Evolutionary conservation across 352 stramenopile genomes (phyloP).

Genomic region (Phytophthora sp.): DNA sequence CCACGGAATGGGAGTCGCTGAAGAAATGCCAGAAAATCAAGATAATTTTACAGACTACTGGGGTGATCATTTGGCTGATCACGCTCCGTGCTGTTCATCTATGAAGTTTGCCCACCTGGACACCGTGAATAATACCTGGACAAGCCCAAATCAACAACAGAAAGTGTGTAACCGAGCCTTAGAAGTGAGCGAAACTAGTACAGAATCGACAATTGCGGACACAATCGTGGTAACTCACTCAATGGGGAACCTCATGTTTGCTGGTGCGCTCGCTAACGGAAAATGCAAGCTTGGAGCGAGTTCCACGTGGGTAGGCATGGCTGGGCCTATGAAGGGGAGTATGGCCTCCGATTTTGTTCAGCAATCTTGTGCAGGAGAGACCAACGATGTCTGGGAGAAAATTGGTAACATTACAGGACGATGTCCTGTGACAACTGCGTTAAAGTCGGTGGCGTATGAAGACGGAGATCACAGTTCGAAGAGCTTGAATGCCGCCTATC

Average conservation of each 20-base stretch:
- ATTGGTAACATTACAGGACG: slow-evolving; percentile 20
- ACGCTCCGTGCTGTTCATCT: slow-evolving; percentile 24
- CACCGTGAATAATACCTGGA: slow-evolving; percentile 23
- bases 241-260: slow-evolving; percentile 30
- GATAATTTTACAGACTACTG: slow-evolving; percentile 19
- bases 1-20: slow-evolving; percentile 16
- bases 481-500: slow-evolving; percentile 24
- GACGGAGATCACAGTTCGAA: slow-evolving; percentile 18
- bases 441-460: slow-evolving; percentile 42
- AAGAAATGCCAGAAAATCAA: slow-evolving; percentile 10
- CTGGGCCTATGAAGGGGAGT: slow-evolving; percentile 21
- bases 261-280: slow-evolving; percentile 22
- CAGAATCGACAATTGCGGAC: slow-evolving; percentile 5
- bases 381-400: slow-evolving; percentile 10
- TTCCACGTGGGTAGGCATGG: slow-evolving; percentile 39
- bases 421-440: slow-evolving; percentile 28
- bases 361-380: slow-evolving; percentile 15
- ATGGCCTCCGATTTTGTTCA: slow-evolving; percentile 31
- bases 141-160: slow-evolving; percentile 2
- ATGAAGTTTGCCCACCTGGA: slow-evolving; percentile 20
- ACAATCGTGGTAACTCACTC: slow-evolving; percentile 29
- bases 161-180: slow-evolving; percentile 26
- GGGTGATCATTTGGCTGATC: slow-evolving; percentile 13
- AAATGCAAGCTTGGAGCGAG: slow-evolving; percentile 27
- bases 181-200: slow-evolving; percentile 16